phyloP scores from a whole-genome alignment of 129 eudicot species.

The Chrysanthemum lavandulifolium region DNA sequence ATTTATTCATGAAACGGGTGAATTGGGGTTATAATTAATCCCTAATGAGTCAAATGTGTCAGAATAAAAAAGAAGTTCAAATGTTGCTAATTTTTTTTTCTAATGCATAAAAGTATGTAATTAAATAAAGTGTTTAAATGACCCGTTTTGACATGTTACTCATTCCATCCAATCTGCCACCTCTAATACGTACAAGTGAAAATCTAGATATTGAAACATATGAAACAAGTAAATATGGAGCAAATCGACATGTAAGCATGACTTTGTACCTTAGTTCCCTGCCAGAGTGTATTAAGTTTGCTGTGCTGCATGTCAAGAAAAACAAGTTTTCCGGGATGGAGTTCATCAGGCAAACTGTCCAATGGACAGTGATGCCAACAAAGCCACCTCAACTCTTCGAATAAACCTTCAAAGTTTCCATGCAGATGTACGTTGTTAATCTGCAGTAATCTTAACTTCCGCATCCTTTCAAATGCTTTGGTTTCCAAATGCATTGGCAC shows the following conservation, averaged over 20 bases:
- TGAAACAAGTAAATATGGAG: slow-evolving; percentile 1
- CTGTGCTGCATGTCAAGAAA: slow-evolving; percentile 33
- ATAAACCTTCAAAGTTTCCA: slow-evolving; percentile 30
- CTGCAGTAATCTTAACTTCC: slow-evolving; percentile 33
- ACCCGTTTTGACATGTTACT: too few relatives aligned
- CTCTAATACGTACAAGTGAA: too few relatives aligned
- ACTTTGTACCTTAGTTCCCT: slow-evolving; percentile 18
- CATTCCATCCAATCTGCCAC: too few relatives aligned
- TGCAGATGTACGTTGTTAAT: slow-evolving; percentile 23
- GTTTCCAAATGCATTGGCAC: slow-evolving; percentile 14
- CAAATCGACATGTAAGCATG: neutral
- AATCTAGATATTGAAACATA: neutral
- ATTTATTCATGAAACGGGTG: slow-evolving; percentile 14
- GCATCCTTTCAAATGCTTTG: slow-evolving; percentile 21
- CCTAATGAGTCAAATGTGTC: too few relatives aligned
- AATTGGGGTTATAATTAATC: neutral
- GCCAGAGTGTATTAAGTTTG: slow-evolving; percentile 11
- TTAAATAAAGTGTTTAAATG: too few relatives aligned
- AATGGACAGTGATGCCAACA: slow-evolving; percentile 29
- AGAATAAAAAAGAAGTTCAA: too few relatives aligned
- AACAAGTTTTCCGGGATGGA: slow-evolving; percentile 20
- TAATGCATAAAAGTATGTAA: too few relatives aligned
- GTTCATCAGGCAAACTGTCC: slow-evolving; percentile 18
- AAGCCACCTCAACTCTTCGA: slow-evolving; percentile 32
- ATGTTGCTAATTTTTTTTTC: too few relatives aligned